Base-by-base conservation (phyloP, 1,139 yeast genomes). In the Debaryomycetaceae sp. region DNA sequence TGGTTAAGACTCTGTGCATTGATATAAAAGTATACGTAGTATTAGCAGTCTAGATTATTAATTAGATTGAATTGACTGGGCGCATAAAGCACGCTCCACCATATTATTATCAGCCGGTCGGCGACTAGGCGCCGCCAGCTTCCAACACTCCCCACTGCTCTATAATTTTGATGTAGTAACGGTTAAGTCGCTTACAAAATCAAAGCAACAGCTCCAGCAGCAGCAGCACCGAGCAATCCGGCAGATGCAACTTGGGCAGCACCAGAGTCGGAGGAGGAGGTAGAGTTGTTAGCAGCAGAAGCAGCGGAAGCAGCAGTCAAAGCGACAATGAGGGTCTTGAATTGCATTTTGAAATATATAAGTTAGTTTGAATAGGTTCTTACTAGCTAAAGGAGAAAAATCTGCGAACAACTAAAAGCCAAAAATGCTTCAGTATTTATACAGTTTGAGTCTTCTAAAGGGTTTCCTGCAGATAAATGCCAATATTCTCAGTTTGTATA, bases 161-260 rank as follows among this genome's bases (percentile, higher is more conserved):
- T 15, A 30, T n/a, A n/a, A n/a, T 13, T 13, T 30, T 14, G 32
- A 30, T 34, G 13, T 14, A 11, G 11, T 11, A 5, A n/a, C 31
- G 7, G 14, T n/a, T 33, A 8, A 14, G 16, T 14, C 14, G 37
- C 55, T 55, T 57, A 59, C 50, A 59, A 55, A 45, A 59, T 52
- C 48, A 58, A 54, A 52, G 63, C 62, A 42, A 57, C 60, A 53
- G 62, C 63, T 41, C 61, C 63, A 38, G 63, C 63, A 40, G 61
- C 63, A 43, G 57, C 60, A 40, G 61, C 62, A 45, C 61, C 63
- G 36, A 49, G 39, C 33, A 50, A 39, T 45, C 53, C 53, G 40
- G 56, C 61, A 46, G 61, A 59, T 38, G 52, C 59, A 36, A 50
- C 52, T 11, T 32, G 32, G 39, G 44, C 41, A 40, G 55, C 56